Evolutionary conservation across 495 filamentous ascomycete species (phyloP).

Genomic region (Talaromyces thailandensis): DNA sequence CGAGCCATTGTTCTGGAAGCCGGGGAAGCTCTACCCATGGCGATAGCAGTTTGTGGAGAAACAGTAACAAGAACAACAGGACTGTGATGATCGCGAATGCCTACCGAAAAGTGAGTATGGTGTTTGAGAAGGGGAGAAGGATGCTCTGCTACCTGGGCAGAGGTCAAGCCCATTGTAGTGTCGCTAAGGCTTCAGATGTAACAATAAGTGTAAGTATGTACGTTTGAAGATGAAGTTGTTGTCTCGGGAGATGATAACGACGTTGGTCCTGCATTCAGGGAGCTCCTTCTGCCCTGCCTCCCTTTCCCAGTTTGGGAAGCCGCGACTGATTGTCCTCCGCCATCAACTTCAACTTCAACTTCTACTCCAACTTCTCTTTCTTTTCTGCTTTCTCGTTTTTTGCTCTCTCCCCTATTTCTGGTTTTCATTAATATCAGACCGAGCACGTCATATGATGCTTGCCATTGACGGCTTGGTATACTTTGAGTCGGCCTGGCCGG

Average conservation of each 20-base stretch:
- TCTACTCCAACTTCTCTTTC: neutral
- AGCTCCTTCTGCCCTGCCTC: neutral
- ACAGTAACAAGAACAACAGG: neutral
- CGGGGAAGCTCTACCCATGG: constrained; percentile 6
- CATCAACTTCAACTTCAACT: too few relatives aligned
- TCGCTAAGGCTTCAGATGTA: neutral
- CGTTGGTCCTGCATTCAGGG: neutral
- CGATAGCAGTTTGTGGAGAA: constrained; percentile 1
- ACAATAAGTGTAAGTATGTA: neutral
- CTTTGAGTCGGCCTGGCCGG: neutral
- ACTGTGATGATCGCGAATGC: neutral
- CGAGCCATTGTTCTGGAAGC: constrained; percentile 4
- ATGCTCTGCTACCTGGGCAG: constrained; percentile 3
- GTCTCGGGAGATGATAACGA: neutral
- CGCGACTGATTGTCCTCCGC: neutral
- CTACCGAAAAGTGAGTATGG: neutral
- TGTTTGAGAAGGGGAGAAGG: neutral
- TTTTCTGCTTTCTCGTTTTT: neutral
- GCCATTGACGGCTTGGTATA: neutral
- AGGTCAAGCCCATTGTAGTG: neutral
- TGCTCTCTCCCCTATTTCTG: neutral
- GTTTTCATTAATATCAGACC: neutral
- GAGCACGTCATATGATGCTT: neutral
- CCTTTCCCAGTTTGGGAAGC: neutral
- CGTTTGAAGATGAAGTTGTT: neutral